phyloP scores from a whole-genome alignment of 2,329 filamentous ascomycete genomes.

The Epichloe aotearoae region DNA sequence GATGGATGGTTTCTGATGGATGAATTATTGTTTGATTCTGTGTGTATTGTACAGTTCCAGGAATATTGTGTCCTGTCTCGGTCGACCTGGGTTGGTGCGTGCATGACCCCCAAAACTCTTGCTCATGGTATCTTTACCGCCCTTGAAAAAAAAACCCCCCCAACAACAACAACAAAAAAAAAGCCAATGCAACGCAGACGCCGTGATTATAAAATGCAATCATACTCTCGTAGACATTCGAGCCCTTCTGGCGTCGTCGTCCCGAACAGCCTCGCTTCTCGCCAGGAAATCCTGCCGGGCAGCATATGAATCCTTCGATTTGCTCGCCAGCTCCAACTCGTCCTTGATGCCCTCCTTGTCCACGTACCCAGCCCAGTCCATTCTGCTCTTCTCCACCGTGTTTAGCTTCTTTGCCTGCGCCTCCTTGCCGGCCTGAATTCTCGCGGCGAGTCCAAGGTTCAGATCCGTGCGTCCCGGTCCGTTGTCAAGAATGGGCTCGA shows the following conservation, averaged over 20 bases:
- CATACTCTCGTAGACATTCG: slow-evolving; percentile 29
- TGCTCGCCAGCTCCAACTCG: slow-evolving; percentile 51
- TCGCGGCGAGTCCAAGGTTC: slow-evolving; percentile 39
- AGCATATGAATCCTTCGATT: slow-evolving; percentile 50
- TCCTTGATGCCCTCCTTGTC: slow-evolving; percentile 59
- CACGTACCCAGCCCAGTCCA: slow-evolving; percentile 62
- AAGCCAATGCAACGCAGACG: not conserved
- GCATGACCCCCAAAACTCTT: no score
- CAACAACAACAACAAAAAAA: no score
- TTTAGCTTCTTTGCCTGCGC: slow-evolving; percentile 51
- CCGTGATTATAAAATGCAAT: slow-evolving; percentile 1
- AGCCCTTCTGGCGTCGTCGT: slow-evolving; percentile 44
- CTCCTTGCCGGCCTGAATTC: slow-evolving; percentile 33
- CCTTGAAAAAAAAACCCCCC: no score
- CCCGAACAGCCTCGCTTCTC: slow-evolving; percentile 48
- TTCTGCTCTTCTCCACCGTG: slow-evolving; percentile 57
- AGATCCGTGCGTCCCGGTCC: slow-evolving; percentile 38
- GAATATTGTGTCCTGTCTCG: no score
- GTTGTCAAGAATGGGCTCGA: slow-evolving; percentile 42
- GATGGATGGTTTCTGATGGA: no score
- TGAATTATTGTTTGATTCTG: no score
- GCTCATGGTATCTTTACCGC: no score
- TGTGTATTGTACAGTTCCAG: no score
- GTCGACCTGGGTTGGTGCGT: no score
- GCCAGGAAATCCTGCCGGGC: slow-evolving; percentile 52